phyloP scores from a whole-genome alignment of 331 rosid species.

The Prunus yedoensis region DNA sequence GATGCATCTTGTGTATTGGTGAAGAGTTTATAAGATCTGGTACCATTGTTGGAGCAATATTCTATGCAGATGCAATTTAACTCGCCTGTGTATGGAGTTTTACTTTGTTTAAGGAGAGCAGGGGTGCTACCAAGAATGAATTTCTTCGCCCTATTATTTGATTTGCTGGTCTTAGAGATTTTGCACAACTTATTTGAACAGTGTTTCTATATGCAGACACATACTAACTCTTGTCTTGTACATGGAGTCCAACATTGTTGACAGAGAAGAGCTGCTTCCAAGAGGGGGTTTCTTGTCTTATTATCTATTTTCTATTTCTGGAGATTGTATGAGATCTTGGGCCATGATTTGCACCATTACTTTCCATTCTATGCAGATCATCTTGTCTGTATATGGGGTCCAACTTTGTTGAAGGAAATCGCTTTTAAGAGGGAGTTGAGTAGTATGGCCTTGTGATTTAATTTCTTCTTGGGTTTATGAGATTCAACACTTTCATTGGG shows the following conservation, averaged over 20 bases:
- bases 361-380: too few relatives aligned
- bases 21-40: not conserved
- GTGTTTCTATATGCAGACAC: not conserved
- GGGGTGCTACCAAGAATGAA: not conserved
- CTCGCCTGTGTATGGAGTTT: not conserved
- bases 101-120: not conserved
- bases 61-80: not conserved
- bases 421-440: not conserved
- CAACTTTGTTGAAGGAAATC: not conserved
- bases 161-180: not conserved
- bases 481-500: too few relatives aligned
- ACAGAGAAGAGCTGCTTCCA: not conserved
- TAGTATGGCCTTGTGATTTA: too few relatives aligned
- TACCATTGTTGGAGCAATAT: not conserved
- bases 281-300: not conserved
- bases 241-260: not conserved
- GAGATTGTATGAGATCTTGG: too few relatives aligned
- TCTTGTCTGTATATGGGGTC: not conserved
- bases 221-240: too few relatives aligned
- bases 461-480: too few relatives aligned
- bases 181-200: not conserved
- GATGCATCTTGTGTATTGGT: not conserved
- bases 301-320: not conserved
- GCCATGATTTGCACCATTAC: too few relatives aligned
- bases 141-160: not conserved